These are phyloP conservation scores for Helicocarpus griseus DNA, from an alignment of 2,329 filamentous ascomycete genomes.

Conservation along the genomic window DNA sequence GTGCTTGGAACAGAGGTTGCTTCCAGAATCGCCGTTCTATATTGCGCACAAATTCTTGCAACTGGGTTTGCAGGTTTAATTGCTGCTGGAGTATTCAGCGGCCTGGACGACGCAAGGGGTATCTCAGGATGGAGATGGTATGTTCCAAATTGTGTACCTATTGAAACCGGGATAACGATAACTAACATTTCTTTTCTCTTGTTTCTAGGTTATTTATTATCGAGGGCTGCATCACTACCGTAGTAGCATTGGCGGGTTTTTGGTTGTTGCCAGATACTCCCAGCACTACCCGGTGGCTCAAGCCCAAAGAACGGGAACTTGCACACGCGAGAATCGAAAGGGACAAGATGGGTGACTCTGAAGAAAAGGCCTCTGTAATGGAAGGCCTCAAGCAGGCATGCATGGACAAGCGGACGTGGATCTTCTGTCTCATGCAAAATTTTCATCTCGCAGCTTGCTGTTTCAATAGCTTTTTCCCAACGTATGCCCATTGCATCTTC, in stretches of 20 bases:
- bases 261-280: slow-evolving; percentile 14
- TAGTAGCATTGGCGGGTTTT: slow-evolving; percentile 11
- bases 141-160: slow-evolving; percentile 45
- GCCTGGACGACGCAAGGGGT: slow-evolving; percentile 21
- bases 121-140: slow-evolving; percentile 40
- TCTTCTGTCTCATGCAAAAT: slow-evolving; percentile 48
- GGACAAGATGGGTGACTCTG: slow-evolving; percentile 41
- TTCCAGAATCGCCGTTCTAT: slow-evolving; percentile 13
- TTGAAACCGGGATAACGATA: slow-evolving; percentile 25
- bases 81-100: slow-evolving; percentile 17
- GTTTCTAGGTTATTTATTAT: slow-evolving; percentile 14
- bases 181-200: background rate
- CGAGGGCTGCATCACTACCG: slow-evolving; percentile 11
- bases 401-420: slow-evolving; percentile 42
- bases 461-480: slow-evolving; percentile 36
- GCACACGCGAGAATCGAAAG: slow-evolving; percentile 40
- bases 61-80: slow-evolving; percentile 14
- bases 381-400: slow-evolving; percentile 42
- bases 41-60: slow-evolving; percentile 13
- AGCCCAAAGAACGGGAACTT: slow-evolving; percentile 26
- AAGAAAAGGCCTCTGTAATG: slow-evolving; percentile 37
- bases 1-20: slow-evolving; percentile 14
- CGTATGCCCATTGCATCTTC: slow-evolving; percentile 21
- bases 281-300: slow-evolving; percentile 14
- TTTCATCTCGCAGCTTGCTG: slow-evolving; percentile 45